Percentiles rank a stretch among this genome's conserved stretches.
These are phyloP conservation scores for Pestalotiopsis fici DNA, from an alignment of 2,329 filamentous ascomycete species.

Conservation along the genomic window DNA sequence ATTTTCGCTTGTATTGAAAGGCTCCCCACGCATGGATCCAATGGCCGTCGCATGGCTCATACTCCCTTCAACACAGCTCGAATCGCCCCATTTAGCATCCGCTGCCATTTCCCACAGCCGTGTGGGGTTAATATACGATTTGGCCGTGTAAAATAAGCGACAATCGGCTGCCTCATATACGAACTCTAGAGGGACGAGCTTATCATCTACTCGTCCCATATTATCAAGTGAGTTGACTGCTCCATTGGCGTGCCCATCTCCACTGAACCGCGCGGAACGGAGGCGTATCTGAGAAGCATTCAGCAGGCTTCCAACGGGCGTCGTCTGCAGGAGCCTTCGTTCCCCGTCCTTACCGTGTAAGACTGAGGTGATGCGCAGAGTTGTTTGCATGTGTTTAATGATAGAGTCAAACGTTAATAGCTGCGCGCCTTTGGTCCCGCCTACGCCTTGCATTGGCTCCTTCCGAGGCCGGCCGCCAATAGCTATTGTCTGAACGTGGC, in stretches of 20 bases:
- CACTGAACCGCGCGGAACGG: constrained; percentile 37
- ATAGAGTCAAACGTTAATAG: constrained; percentile 24
- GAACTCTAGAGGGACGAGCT: constrained; percentile 54
- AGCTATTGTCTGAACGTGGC: constrained; percentile 56
- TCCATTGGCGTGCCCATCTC: constrained; percentile 9
- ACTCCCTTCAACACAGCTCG: constrained; percentile 24
- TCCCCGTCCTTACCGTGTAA: background rate
- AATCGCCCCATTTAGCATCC: constrained; percentile 35
- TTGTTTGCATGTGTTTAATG: background rate
- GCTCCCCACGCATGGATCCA: background rate
- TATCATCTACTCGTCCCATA: constrained; percentile 19
- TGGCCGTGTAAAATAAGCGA: constrained; percentile 54
- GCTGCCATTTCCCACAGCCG: constrained; percentile 48
- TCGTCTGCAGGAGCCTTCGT: background rate
- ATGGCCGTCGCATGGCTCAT: constrained; percentile 7
- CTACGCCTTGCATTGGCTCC: constrained; percentile 56
- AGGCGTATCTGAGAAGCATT: constrained; percentile 21
- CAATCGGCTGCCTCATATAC: constrained; percentile 59
- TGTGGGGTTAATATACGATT: constrained; percentile 47
- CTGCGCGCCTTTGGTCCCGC: constrained; percentile 58
- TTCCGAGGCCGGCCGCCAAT: constrained; percentile 56
- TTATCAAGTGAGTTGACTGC: constrained; percentile 41
- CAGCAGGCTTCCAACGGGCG: background rate
- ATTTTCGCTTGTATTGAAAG: too few species aligned
- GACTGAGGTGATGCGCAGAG: background rate